Evolutionary conservation across 805 yeast genomes (phyloP).

Genomic region (Clavispora phyllophila): DNA sequence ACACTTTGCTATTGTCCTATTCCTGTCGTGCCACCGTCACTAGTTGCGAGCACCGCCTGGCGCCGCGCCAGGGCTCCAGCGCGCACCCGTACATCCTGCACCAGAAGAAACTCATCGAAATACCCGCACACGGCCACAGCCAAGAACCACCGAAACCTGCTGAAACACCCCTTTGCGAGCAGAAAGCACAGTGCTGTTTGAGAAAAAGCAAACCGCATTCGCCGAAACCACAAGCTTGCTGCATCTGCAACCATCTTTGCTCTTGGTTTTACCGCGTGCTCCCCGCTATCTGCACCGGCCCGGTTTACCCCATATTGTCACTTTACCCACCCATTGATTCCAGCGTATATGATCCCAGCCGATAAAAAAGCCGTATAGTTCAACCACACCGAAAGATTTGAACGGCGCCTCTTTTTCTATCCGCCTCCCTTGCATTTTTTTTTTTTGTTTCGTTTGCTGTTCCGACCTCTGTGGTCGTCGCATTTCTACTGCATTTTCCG

Average conservation of each 20-base stretch:
- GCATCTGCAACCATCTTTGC: too few species aligned
- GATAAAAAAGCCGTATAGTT: neutral
- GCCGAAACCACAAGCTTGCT: neutral
- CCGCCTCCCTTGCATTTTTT: neutral
- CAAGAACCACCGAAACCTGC: neutral
- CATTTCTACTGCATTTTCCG: conserved; percentile 1
- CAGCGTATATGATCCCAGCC: neutral
- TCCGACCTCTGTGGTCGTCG: neutral
- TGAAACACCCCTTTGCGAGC: neutral
- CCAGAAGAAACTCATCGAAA: neutral
- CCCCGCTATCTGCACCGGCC: neutral
- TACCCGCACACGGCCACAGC: neutral
- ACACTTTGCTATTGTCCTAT: too few species aligned
- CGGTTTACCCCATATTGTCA: neutral
- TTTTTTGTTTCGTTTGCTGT: neutral
- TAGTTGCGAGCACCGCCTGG: neutral
- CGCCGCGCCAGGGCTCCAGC: too few species aligned
- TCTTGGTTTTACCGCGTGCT: neutral
- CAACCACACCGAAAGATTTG: neutral
- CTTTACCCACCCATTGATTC: neutral
- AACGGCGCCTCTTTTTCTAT: neutral
- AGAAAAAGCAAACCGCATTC: neutral
- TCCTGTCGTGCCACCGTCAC: too few species aligned
- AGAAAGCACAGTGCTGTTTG: neutral
- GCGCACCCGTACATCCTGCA: neutral